Evolutionary conservation across 2,329 filamentous ascomycete genomes (phyloP).

Genomic region (Phyllosticta ampelicida): DNA sequence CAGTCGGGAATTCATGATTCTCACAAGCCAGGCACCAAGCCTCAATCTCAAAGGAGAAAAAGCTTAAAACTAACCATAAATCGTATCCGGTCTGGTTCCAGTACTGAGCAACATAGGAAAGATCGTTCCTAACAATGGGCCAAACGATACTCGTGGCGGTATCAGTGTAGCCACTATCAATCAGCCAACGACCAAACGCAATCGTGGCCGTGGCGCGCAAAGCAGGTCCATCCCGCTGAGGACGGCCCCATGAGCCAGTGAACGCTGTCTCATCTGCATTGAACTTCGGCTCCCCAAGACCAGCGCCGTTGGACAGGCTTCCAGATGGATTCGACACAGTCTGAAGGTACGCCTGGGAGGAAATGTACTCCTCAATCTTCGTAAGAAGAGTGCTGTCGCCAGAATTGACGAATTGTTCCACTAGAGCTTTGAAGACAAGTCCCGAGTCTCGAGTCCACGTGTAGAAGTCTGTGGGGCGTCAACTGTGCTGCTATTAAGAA

Average conservation of each 20-base stretch:
- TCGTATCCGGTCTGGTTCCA: conserved; percentile 37
- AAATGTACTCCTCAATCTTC: conserved; percentile 22
- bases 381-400: conserved; percentile 9
- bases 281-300: conserved; percentile 36
- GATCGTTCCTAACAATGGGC: conserved; percentile 33
- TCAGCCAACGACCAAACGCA: conserved; percentile 29
- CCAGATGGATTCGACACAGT: conserved; percentile 30
- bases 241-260: conserved; percentile 30
- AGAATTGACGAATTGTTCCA: conserved; percentile 17
- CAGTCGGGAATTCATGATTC: too few relatives aligned
- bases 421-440: conserved; percentile 7
- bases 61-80: conserved; percentile 22
- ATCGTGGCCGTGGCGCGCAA: conserved; percentile 34
- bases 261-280: conserved; percentile 28
- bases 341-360: conserved; percentile 26
- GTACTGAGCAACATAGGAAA: conserved; percentile 33
- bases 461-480: conserved; percentile 27
- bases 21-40: neutral
- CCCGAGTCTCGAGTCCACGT: conserved; percentile 12
- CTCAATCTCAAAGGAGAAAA: neutral
- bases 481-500: neutral
- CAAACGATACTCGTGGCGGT: conserved; percentile 28
- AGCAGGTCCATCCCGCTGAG: conserved; percentile 35
- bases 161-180: conserved; percentile 13
- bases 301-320: conserved; percentile 22